Conservation (phyloP, 495 filamentous ascomycete species). For the Neurospora sp. region DNA sequence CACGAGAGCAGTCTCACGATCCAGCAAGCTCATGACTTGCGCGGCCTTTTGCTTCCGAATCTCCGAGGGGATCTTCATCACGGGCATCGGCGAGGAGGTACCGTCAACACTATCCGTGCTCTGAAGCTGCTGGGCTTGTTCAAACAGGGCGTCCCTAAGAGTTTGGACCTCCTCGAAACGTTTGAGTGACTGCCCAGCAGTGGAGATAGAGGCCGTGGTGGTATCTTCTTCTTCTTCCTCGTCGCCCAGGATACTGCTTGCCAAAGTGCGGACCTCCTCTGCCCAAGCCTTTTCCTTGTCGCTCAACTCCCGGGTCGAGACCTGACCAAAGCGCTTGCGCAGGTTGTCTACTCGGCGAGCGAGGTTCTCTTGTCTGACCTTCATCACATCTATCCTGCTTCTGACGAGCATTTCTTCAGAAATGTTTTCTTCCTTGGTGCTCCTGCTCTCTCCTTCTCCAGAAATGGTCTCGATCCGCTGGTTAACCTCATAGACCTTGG, state of each 20-base stretch:
- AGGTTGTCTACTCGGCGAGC: slow-evolving; percentile 54
- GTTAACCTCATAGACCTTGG: slow-evolving; percentile 55
- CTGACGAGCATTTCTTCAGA: slow-evolving; percentile 45
- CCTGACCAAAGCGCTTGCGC: slow-evolving; percentile 45
- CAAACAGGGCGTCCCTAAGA: slow-evolving; percentile 41
- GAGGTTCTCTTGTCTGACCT: slow-evolving; percentile 49
- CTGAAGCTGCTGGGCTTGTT: slow-evolving; percentile 34
- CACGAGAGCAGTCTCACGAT: slow-evolving; percentile 52
- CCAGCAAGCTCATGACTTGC: slow-evolving; percentile 61
- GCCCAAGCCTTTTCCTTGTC: slow-evolving; percentile 63
- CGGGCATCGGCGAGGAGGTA: slow-evolving; percentile 16
- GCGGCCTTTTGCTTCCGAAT: slow-evolving; percentile 56
- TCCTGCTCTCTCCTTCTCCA: slow-evolving; percentile 40
- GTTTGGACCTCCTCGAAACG: slow-evolving; percentile 39
- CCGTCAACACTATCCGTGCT: slow-evolving; percentile 17
- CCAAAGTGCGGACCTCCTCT: slow-evolving; percentile 49
- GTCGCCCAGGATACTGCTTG: slow-evolving; percentile 32
- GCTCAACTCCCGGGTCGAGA: slow-evolving; percentile 55
- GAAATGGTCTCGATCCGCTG: slow-evolving; percentile 55
- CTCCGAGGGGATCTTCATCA: slow-evolving; percentile 51
- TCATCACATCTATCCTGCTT: slow-evolving; percentile 48
- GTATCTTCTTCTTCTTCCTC: slow-evolving; percentile 3
- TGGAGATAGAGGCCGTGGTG: slow-evolving; percentile 6
- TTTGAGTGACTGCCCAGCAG: slow-evolving; percentile 30
- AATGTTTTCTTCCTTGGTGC: slow-evolving; percentile 32